Evolutionary conservation across 371 early-diverging fungal species (phyloP).

Genomic region (Encephalitozoon romaleae): DNA sequence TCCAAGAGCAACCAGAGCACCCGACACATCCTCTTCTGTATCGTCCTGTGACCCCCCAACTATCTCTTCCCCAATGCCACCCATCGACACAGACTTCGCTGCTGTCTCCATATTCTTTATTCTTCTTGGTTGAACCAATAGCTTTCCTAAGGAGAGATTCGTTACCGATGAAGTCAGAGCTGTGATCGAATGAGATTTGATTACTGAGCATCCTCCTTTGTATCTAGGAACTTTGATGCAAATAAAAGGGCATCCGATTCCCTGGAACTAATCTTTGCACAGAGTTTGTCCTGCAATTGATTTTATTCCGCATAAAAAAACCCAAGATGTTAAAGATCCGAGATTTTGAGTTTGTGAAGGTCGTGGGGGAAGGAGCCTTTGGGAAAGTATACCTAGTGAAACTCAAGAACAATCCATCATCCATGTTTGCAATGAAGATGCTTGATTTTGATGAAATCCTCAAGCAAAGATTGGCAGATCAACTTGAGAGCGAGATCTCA

Average conservation of each 20-base stretch:
- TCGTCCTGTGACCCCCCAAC: neutral
- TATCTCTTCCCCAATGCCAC: neutral
- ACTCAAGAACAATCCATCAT: slow-evolving; percentile 64
- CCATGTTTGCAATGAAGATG: slow-evolving; percentile 76
- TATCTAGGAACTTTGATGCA: neutral
- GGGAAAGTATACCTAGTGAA: slow-evolving; percentile 89
- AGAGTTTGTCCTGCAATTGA: neutral
- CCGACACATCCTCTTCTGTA: neutral
- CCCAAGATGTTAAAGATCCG: slow-evolving; percentile 69
- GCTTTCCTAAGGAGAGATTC: neutral
- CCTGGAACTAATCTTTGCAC: neutral
- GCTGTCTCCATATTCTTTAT: neutral
- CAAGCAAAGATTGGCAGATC: slow-evolving; percentile 83
- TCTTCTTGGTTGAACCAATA: neutral
- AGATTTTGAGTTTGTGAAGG: slow-evolving; percentile 85
- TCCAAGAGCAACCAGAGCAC: neutral
- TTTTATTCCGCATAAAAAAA: neutral
- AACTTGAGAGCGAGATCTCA: slow-evolving; percentile 83
- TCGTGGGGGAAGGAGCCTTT: slow-evolving; percentile 98
- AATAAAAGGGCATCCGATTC: neutral
- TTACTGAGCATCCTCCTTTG: neutral
- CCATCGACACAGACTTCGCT: neutral
- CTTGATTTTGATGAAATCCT: slow-evolving; percentile 83
- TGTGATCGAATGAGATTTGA: neutral
- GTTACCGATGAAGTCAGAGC: neutral